A percentile compares a stretch with the other conserved stretches of the same genome.
phyloP scores from a whole-genome alignment of 192 early-diverging fungal species.

The Coemansia reversa region DNA sequence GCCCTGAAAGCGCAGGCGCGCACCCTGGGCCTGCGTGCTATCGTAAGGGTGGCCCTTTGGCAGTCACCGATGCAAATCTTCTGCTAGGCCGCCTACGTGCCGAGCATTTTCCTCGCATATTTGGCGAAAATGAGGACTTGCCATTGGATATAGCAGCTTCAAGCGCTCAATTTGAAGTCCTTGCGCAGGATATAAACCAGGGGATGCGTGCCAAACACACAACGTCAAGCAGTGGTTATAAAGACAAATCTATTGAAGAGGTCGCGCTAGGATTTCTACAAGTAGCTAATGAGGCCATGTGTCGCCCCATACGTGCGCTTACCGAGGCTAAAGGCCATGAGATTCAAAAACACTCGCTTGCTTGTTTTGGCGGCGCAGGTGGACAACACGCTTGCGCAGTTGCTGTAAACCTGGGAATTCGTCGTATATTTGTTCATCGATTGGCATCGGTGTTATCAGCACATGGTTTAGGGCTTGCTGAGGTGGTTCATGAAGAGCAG shows the following conservation, averaged over 20 bases:
- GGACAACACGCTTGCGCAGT: constrained; percentile 97
- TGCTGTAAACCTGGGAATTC: constrained; percentile 82
- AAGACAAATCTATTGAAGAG: constrained; percentile 73
- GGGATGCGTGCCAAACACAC: constrained; percentile 42
- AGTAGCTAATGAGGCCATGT: constrained; percentile 97
- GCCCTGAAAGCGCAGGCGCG: constrained; percentile 88
- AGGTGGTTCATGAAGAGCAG: constrained; percentile 90
- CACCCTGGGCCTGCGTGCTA: constrained; percentile 97
- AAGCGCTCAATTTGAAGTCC: constrained; percentile 59
- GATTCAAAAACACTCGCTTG: constrained; percentile 75
- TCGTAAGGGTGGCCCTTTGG: constrained; percentile 85
- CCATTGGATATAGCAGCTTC: constrained; percentile 72
- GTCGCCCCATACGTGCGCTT: constrained; percentile 87
- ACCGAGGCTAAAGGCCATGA: constrained; percentile 93
- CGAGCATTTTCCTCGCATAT: constrained; percentile 91
- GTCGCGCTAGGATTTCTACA: constrained; percentile 92
- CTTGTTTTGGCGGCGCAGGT: constrained; percentile 94
- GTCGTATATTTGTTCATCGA: constrained; percentile 80
- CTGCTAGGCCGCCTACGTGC: constrained; percentile 81
- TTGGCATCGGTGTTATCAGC: constrained; percentile 93
- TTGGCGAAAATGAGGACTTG: constrained; percentile 82
- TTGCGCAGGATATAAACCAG: constrained; percentile 67
- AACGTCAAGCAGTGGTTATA: constrained; percentile 13
- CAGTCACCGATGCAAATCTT: constrained; percentile 95
- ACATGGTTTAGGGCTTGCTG: constrained; percentile 84